phyloP scores from a whole-genome alignment of 2,329 filamentous ascomycete species.

The Ophiostoma sp. region DNA sequence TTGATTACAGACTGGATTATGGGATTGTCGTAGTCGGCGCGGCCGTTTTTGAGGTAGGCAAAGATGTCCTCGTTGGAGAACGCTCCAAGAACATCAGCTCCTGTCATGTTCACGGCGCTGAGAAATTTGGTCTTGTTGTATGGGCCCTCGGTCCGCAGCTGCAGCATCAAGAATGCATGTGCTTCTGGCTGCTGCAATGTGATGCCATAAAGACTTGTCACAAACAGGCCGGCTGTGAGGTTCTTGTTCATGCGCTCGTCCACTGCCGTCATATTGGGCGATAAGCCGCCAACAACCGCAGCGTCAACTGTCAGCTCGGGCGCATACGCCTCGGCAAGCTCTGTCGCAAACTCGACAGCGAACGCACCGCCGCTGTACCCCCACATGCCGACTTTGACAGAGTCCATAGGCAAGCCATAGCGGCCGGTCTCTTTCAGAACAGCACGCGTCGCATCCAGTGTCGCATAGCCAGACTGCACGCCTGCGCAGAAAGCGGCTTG shows the following conservation, averaged over 20 bases:
- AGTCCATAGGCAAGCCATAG: constrained; percentile 22
- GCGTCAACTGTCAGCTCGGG: neutral
- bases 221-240: neutral
- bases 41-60: constrained; percentile 39
- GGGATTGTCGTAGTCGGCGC: neutral
- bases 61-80: constrained; percentile 37
- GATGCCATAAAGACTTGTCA: neutral
- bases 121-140: constrained; percentile 31
- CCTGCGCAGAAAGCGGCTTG: constrained; percentile 34
- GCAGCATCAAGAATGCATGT: neutral
- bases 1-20: neutral
- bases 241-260: constrained; percentile 5
- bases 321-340: constrained; percentile 43
- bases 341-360: constrained; percentile 44
- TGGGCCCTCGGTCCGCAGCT: neutral
- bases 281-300: neutral
- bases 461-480: neutral
- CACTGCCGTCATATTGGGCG: neutral
- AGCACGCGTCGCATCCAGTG: neutral
- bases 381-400: constrained; percentile 43
- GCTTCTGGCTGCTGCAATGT: neutral
- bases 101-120: constrained; percentile 30
- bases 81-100: constrained; percentile 28
- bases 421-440: constrained; percentile 24
- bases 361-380: constrained; percentile 48